A percentile compares a stretch with the other conserved stretches of the same genome.
Evolutionary conservation across 108 stramenopile genomes (phyloP).

Genomic region (Halocafeteria seosinensis): DNA sequence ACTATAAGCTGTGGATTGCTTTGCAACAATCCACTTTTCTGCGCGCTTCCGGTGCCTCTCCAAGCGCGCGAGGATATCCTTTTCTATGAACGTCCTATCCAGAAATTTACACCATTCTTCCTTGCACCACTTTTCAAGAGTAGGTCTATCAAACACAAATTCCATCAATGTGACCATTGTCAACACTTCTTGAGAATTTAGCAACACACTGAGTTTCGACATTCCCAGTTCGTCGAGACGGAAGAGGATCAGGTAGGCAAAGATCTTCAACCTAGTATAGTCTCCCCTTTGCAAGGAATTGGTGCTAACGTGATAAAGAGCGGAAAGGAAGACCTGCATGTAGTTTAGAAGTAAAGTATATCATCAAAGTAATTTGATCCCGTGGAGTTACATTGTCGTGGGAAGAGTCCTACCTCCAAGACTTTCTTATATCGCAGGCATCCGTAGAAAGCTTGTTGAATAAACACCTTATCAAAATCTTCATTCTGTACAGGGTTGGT

Average conservation of each 20-base stretch:
- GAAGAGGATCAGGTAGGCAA: conserved; percentile 35
- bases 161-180: conserved; percentile 28
- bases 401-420: not conserved
- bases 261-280: conserved; percentile 36
- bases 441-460: conserved; percentile 36
- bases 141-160: conserved; percentile 25
- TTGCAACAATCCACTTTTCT: conserved; percentile 1
- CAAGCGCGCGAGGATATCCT: not conserved
- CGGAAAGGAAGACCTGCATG: conserved; percentile 25
- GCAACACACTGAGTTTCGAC: conserved; percentile 12
- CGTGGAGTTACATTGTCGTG: not conserved
- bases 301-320: conserved; percentile 33
- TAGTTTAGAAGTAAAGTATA: not conserved
- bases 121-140: not conserved
- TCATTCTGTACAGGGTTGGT: not conserved
- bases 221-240: conserved; percentile 40
- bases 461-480: not conserved
- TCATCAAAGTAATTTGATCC: no score
- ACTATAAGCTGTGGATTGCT: not conserved
- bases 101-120: conserved; percentile 6
- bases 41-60: not conserved
- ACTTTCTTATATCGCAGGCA: conserved; percentile 30
- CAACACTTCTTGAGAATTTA: conserved; percentile 22
- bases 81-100: conserved; percentile 6
- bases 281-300: conserved; percentile 22